These are phyloP conservation scores for Candida fluviatilis DNA, from an alignment of 805 yeast genomes.

Conservation along the genomic window DNA sequence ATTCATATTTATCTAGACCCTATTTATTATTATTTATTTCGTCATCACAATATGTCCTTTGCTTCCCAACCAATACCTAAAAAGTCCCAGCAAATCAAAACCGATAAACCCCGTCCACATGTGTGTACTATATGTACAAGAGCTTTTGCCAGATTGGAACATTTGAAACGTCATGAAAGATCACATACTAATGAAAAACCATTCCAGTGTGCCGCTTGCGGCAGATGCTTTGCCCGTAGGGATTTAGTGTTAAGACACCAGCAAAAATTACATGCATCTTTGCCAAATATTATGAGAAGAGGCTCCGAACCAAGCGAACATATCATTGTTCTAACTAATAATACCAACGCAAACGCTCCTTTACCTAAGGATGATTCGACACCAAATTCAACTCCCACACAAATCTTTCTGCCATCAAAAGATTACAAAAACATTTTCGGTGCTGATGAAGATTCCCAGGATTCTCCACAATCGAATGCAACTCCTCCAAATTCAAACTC, in stretches of 20 bases:
- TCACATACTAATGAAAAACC: slow-evolving; percentile 96
- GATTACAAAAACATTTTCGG: slow-evolving; percentile 1
- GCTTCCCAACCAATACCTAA: slow-evolving; percentile 72
- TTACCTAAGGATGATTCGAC: slow-evolving; percentile 19
- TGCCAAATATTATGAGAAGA: slow-evolving; percentile 37
- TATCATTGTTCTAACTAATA: slow-evolving; percentile 48
- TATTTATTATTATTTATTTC: slow-evolving; percentile 3
- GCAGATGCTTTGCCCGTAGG: slow-evolving; percentile 90
- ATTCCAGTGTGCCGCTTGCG: slow-evolving; percentile 93
- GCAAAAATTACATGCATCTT: slow-evolving; percentile 77
- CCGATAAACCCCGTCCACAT: slow-evolving; percentile 93
- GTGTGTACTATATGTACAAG: slow-evolving; percentile 87
- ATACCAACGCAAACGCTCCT: slow-evolving; percentile 51
- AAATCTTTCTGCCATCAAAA: slow-evolving; percentile 14
- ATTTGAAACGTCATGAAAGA: slow-evolving; percentile 87
- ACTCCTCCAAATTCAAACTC: not conserved
- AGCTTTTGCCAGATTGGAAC: slow-evolving; percentile 94
- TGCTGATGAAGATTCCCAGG: slow-evolving; percentile 4
- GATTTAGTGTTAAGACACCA: slow-evolving; percentile 88
- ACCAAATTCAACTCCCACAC: slow-evolving; percentile 7
- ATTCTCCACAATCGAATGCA: slow-evolving; percentile 1
- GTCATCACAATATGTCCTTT: not conserved
- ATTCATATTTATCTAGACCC: no score
- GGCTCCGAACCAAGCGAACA: slow-evolving; percentile 36
- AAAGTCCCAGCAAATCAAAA: slow-evolving; percentile 76